Evolutionary conservation across 2,329 filamentous ascomycete species (phyloP).

Genomic region (Ustulina deusta): DNA sequence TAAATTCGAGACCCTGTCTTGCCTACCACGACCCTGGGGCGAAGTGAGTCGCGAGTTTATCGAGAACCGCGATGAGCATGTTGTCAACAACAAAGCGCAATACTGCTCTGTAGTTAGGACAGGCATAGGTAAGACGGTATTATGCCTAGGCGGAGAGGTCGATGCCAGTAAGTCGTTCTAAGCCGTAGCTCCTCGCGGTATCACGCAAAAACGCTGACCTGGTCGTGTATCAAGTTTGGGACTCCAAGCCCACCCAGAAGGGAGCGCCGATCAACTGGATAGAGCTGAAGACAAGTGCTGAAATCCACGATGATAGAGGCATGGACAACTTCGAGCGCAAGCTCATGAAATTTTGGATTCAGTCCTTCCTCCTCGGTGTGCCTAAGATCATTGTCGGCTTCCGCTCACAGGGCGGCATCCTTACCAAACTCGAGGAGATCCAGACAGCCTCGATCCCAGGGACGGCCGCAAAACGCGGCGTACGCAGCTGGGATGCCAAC

Average conservation of each 20-base stretch:
- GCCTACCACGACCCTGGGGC: conserved; percentile 80
- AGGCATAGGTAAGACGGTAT: conserved; percentile 78
- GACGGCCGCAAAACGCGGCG: conserved; percentile 75
- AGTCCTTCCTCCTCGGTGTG: conserved; percentile 93
- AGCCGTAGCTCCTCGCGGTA: not conserved
- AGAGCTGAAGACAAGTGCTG: conserved; percentile 90
- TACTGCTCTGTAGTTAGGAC: conserved; percentile 96
- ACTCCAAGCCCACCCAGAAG: conserved; percentile 76
- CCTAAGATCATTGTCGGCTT: conserved; percentile 93
- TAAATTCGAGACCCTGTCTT: conserved; percentile 91
- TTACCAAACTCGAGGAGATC: conserved; percentile 80
- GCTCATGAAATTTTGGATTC: conserved; percentile 95
- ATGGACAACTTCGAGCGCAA: conserved; percentile 86
- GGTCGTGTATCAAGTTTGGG: conserved; percentile 72
- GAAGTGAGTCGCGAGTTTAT: conserved; percentile 80
- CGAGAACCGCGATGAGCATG: conserved; percentile 75
- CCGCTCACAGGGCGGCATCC: conserved; percentile 76
- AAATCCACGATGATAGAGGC: conserved; percentile 75
- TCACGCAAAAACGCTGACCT: conserved; percentile 15
- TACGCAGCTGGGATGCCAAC: conserved; percentile 87
- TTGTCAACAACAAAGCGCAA: conserved; percentile 90
- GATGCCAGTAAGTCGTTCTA: conserved; percentile 74
- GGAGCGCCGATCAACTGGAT: conserved; percentile 87
- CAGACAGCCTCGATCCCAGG: conserved; percentile 83
- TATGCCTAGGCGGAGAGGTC: conserved; percentile 93